Percentiles rank a stretch among this genome's conserved stretches.
phyloP scores from a whole-genome alignment of 1,284 basidiomycete species.

The Pseudozyma thailandica region DNA sequence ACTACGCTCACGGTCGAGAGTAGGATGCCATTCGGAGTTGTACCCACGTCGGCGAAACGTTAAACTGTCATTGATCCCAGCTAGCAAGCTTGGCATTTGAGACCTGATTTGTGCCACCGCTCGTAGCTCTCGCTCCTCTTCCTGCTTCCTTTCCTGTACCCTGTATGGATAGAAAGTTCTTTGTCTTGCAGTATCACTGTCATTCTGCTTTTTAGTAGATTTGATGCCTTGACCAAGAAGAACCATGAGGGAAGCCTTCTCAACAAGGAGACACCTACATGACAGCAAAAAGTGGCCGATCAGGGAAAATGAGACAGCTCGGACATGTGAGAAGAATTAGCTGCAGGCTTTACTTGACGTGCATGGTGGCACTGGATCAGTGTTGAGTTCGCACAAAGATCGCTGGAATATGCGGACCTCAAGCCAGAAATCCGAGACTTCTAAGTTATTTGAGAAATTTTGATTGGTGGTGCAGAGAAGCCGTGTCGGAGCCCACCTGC shows the following conservation, averaged over 20 bases:
- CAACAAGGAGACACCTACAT: no score
- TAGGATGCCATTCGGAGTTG: background rate
- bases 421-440: constrained; percentile 10
- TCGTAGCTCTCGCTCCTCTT: background rate
- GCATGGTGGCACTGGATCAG: constrained; percentile 24
- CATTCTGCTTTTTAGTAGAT: no score
- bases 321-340: constrained; percentile 44
- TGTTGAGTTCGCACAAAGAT: background rate
- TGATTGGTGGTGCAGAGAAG: no score
- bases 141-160: background rate
- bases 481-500: no score
- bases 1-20: background rate
- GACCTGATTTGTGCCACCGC: background rate
- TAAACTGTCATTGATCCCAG: constrained; percentile 1
- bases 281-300: background rate
- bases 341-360: constrained; percentile 20
- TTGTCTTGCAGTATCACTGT: no score
- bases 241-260: no score
- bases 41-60: constrained; percentile 22
- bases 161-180: background rate
- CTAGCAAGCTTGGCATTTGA: constrained; percentile 11
- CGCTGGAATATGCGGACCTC: background rate
- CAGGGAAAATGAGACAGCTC: constrained; percentile 7
- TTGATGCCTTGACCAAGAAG: no score
- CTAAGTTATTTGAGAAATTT: no score